Evolutionary conservation across 2,329 filamentous ascomycete genomes (phyloP), one percentile per base, ranked within the genome.

Genomic region (Colletotrichum godetiae): DNA sequence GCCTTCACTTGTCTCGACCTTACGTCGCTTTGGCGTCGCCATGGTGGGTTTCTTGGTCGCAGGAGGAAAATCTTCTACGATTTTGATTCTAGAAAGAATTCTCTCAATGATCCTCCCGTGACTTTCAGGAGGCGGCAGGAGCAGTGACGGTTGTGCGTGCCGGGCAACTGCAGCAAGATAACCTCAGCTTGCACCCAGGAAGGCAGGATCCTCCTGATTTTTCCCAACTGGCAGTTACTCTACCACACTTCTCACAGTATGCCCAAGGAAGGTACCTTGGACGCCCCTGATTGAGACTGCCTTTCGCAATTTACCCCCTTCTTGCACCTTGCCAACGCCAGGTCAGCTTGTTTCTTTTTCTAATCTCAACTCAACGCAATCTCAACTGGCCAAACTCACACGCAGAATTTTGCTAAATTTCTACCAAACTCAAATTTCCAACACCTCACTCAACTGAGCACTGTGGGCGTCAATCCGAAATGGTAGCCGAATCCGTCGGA

Each of bases 21-120:
- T 88, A 61, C 86, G 82, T 76, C 80, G 81, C 74, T 86, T 86
- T 69, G 78, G 81, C 12, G 81, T 77, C 46, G 81, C 76, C 80
- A 82, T 81, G 11, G 10, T 65, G 33, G 4, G 29, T 31, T 5
- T 11, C 8, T 22, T 49, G 19, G 42, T 49, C 19, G 19, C 42
- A 49, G 19, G 19, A 3, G 19, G 4, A 22, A 49, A 11, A 19
- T 49, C 19, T 49, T 22, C 15, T 22, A 49, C 19, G 7, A 4
- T 49, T 10, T 49, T n/a, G 42, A 49, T 22, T 5, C n/a, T 1
- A 49, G n/a, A 49, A 3, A 2, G 10, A 27, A 11, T 12, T 6
- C 27, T 52, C 27, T 27, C 5, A 10, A 5, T 3, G 27, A 19
- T 53, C 5, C 1, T 10, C 27, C 22, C 3, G 42, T 49, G 8